Evolutionary conservation across 2,329 filamentous ascomycete species (phyloP).

Genomic region (Xenosphaeropsis pyriputrescens): DNA sequence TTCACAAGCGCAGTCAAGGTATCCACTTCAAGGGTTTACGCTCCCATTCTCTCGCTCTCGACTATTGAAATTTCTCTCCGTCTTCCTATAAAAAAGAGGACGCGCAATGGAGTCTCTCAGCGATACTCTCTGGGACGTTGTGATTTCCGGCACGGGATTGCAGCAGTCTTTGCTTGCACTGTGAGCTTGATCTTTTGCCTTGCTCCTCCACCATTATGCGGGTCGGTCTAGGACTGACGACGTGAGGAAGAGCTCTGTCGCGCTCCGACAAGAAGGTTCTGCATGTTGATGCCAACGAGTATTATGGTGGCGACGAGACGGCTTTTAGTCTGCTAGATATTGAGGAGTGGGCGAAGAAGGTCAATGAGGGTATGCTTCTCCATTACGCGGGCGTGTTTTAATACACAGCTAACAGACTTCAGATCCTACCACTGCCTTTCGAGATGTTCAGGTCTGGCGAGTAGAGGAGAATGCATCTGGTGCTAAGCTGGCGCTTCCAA

Average conservation of each 20-base stretch:
- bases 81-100: slow-evolving; percentile 6
- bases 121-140: slow-evolving; percentile 65
- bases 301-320: slow-evolving; percentile 78
- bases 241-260: slow-evolving; percentile 63
- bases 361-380: slow-evolving; percentile 17
- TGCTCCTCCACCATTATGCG: slow-evolving; percentile 9
- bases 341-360: slow-evolving; percentile 52
- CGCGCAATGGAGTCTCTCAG: slow-evolving; percentile 54
- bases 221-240: slow-evolving; percentile 57
- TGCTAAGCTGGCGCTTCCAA: slow-evolving; percentile 40
- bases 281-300: slow-evolving; percentile 75
- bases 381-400: slow-evolving; percentile 12
- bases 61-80: slow-evolving; percentile 4
- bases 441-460: slow-evolving; percentile 6
- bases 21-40: slow-evolving; percentile 1
- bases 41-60: slow-evolving; percentile 1
- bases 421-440: slow-evolving; percentile 2
- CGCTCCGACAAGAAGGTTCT: slow-evolving; percentile 83
- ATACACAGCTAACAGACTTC: not conserved
- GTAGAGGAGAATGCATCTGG: slow-evolving; percentile 2
- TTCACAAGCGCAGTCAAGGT: slow-evolving; percentile 4
- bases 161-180: slow-evolving; percentile 68
- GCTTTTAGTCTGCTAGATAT: slow-evolving; percentile 74
- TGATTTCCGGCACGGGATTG: slow-evolving; percentile 66
- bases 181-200: slow-evolving; percentile 28